These are phyloP conservation scores for Cercophora newfieldiana DNA, from an alignment of 495 filamentous ascomycete genomes.

Conservation along the genomic window DNA sequence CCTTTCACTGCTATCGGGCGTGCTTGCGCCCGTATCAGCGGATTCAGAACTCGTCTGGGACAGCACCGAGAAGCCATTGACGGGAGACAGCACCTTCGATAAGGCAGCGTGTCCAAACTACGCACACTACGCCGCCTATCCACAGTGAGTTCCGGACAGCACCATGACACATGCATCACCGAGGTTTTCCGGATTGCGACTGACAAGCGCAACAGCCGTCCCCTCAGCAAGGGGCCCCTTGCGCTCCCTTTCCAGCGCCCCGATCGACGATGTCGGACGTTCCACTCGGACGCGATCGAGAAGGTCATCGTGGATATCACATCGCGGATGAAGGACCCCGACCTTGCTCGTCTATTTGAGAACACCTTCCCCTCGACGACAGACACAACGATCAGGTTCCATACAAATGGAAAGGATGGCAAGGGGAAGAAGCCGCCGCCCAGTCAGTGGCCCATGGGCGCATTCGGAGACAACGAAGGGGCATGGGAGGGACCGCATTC, in stretches of 20 bases:
- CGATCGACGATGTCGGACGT: constrained; percentile 77
- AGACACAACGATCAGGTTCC: constrained; percentile 79
- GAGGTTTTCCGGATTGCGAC: background rate
- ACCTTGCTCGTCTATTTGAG: constrained; percentile 90
- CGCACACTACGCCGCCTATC: constrained; percentile 48
- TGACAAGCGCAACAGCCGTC: constrained; percentile 48
- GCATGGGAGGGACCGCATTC: constrained; percentile 83
- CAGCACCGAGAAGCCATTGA: constrained; percentile 27
- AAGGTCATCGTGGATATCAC: constrained; percentile 82
- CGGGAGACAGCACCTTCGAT: constrained; percentile 15
- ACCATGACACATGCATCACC: background rate
- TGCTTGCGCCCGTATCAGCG: constrained; percentile 17
- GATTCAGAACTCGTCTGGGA: constrained; percentile 14
- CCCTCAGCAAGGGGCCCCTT: constrained; percentile 76
- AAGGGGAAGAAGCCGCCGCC: constrained; percentile 27
- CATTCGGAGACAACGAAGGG: constrained; percentile 46
- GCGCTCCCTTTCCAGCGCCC: constrained; percentile 90
- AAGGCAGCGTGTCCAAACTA: constrained; percentile 54
- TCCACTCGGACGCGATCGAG: constrained; percentile 81
- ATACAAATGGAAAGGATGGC: constrained; percentile 47
- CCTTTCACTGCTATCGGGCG: constrained; percentile 20
- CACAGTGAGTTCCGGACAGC: constrained; percentile 38
- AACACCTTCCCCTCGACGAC: constrained; percentile 97
- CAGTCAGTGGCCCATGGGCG: constrained; percentile 7
- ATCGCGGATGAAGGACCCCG: constrained; percentile 75